Evolutionary conservation across 306 rosid genomes (phyloP).

Genomic region (Vigna unguiculata): DNA sequence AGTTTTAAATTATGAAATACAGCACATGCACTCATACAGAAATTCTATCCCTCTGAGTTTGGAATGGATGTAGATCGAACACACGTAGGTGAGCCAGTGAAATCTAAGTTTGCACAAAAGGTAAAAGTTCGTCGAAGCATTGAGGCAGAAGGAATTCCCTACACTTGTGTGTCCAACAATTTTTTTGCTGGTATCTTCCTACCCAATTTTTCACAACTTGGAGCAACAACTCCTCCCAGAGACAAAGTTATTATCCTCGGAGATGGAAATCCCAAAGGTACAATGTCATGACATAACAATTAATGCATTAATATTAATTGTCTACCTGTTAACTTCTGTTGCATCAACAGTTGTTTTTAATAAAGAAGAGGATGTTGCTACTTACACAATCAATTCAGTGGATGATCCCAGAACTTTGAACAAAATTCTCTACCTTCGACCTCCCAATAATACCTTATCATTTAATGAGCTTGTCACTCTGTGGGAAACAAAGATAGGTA

Average conservation of each 20-base stretch:
- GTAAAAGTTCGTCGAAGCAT: constrained; percentile 43
- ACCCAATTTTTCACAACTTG: constrained; percentile 43
- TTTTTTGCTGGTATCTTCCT: constrained; percentile 52
- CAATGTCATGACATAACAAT: too few species aligned
- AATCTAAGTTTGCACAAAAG: too few species aligned
- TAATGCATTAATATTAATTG: too few species aligned
- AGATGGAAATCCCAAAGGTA: constrained; percentile 67
- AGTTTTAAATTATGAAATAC: too few species aligned
- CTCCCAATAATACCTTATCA: constrained; percentile 49
- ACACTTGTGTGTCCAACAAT: constrained; percentile 45
- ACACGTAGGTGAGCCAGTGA: too few species aligned
- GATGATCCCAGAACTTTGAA: constrained; percentile 70
- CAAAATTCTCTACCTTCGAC: constrained; percentile 56
- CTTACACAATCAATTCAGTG: constrained; percentile 55
- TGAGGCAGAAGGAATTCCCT: constrained; percentile 59
- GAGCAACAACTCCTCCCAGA: constrained; percentile 49
- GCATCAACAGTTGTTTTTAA: constrained; percentile 48
- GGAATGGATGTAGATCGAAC: constrained; percentile 56
- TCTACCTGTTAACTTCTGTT: too few species aligned
- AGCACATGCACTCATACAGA: too few species aligned
- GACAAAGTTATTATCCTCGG: constrained; percentile 56
- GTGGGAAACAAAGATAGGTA: constrained; percentile 65
- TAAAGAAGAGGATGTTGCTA: constrained; percentile 59
- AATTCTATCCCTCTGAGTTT: constrained; percentile 54
- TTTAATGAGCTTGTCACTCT: constrained; percentile 57